phyloP scores from a whole-genome alignment of 2,329 filamentous ascomycete genomes.

The Blastomyces emzantsi region DNA sequence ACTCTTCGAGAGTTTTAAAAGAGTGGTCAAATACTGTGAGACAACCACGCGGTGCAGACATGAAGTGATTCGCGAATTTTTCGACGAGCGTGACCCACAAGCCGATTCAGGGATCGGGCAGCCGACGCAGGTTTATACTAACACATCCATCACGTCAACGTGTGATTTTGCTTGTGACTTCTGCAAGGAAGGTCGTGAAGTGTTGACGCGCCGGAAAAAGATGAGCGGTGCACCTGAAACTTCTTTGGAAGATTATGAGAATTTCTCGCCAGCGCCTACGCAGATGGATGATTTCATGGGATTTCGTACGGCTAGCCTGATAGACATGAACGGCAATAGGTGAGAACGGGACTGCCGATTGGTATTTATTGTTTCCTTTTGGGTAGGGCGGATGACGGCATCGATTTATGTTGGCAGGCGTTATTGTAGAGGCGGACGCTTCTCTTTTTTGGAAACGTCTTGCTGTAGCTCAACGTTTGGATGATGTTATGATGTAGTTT shows the following conservation, averaged over 20 bases:
- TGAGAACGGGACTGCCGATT: too few species aligned
- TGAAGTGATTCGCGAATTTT: constrained; percentile 63
- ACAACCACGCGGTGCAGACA: constrained; percentile 65
- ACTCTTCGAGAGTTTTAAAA: constrained; percentile 54
- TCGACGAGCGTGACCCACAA: constrained; percentile 51
- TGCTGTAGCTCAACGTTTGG: not conserved
- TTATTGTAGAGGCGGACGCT: not conserved
- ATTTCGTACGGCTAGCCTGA: constrained; percentile 2
- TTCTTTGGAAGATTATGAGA: constrained; percentile 12
- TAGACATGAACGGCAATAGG: not conserved
- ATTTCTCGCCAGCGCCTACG: not conserved
- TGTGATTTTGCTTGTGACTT: constrained; percentile 72
- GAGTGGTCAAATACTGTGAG: constrained; percentile 75
- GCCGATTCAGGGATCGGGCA: constrained; percentile 23
- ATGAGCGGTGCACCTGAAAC: constrained; percentile 22
- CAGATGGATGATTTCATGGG: not conserved
- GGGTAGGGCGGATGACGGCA: not conserved
- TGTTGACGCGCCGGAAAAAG: constrained; percentile 49
- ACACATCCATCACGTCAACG: constrained; percentile 30
- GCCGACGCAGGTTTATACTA: constrained; percentile 19
- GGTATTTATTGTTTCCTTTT: not conserved
- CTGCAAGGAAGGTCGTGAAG: constrained; percentile 57
- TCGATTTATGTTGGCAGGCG: not conserved
- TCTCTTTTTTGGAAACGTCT: not conserved
- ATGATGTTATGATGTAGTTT: not conserved